These are phyloP conservation scores for Penicillium canariense DNA, from an alignment of 495 filamentous ascomycete species.

Conservation along the genomic window DNA sequence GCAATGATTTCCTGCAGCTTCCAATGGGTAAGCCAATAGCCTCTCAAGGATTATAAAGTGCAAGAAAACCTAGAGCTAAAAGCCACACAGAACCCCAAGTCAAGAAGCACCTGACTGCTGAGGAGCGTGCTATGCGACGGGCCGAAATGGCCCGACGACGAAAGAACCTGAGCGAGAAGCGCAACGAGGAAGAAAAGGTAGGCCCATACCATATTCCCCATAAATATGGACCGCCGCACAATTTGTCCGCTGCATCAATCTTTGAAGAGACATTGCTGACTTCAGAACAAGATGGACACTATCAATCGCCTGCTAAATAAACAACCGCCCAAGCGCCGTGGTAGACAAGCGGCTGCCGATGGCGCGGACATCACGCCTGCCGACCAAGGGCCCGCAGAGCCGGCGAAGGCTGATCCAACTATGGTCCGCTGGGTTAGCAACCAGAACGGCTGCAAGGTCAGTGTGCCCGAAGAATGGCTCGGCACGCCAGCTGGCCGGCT, in stretches of 20 bases:
- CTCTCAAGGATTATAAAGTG: background rate
- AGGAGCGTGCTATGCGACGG: conserved; percentile 91
- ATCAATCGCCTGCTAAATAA: conserved; percentile 97
- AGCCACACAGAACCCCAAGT: conserved; percentile 74
- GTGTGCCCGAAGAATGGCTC: conserved; percentile 82
- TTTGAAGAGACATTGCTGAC: background rate
- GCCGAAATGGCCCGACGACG: conserved; percentile 93
- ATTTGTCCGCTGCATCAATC: background rate
- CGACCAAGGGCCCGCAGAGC: conserved; percentile 55
- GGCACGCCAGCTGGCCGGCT: conserved; percentile 62
- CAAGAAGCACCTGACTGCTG: conserved; percentile 88
- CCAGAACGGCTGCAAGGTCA: conserved; percentile 62
- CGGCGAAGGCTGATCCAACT: conserved; percentile 59
- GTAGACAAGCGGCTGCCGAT: conserved; percentile 48
- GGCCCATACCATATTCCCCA: background rate
- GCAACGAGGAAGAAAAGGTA: conserved; percentile 98
- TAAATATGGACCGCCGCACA: background rate
- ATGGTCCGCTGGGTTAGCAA: conserved; percentile 79
- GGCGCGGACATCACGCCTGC: conserved; percentile 46
- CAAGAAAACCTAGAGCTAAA: conserved; percentile 13
- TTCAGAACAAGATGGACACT: conserved; percentile 73
- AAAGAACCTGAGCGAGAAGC: conserved; percentile 96
- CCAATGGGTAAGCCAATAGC: conserved; percentile 63
- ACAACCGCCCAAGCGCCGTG: conserved; percentile 83
- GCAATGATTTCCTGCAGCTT: conserved; percentile 74